A percentile compares a stretch with the other conserved stretches of the same genome.
Conservation (phyloP, 345 rosid genomes). For the Eucalyptus cloeziana region DNA sequence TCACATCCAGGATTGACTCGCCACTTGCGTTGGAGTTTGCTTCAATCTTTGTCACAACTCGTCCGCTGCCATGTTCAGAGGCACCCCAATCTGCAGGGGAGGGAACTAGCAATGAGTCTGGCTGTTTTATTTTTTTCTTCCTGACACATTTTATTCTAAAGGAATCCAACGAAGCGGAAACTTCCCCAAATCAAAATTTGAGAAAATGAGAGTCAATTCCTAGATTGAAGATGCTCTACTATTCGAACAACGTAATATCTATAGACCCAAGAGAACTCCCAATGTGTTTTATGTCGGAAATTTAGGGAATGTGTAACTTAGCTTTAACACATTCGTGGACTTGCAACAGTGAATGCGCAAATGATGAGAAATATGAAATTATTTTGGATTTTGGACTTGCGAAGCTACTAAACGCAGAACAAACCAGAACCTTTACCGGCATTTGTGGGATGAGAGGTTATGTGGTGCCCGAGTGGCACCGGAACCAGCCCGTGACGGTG, state of each 20-base stretch:
- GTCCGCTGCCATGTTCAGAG: not conserved
- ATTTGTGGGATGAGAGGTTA: constrained; percentile 11
- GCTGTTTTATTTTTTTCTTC: not conserved
- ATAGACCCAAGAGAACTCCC: too few relatives aligned
- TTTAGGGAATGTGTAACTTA: too few relatives aligned
- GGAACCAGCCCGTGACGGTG: constrained; percentile 7
- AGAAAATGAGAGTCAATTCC: too few relatives aligned
- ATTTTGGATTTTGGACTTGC: constrained; percentile 6
- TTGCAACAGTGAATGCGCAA: too few relatives aligned
- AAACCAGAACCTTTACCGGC: constrained; percentile 5
- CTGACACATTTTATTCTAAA: too few relatives aligned
- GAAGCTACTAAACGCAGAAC: constrained; percentile 4
- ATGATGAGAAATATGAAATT: too few relatives aligned
- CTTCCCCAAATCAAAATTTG: too few relatives aligned
- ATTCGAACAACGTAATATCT: too few relatives aligned
- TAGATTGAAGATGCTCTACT: too few relatives aligned
- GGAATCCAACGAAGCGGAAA: too few relatives aligned
- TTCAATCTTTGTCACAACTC: not conserved
- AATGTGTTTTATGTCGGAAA: too few relatives aligned
- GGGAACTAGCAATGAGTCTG: not conserved
- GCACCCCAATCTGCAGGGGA: not conserved
- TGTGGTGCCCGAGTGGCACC: constrained; percentile 15
- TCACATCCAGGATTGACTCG: not conserved
- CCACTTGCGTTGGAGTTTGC: not conserved
- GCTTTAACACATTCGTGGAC: too few relatives aligned